Conservation (phyloP, 108 stramenopile genomes). For the Nitzschia sp. region DNA sequence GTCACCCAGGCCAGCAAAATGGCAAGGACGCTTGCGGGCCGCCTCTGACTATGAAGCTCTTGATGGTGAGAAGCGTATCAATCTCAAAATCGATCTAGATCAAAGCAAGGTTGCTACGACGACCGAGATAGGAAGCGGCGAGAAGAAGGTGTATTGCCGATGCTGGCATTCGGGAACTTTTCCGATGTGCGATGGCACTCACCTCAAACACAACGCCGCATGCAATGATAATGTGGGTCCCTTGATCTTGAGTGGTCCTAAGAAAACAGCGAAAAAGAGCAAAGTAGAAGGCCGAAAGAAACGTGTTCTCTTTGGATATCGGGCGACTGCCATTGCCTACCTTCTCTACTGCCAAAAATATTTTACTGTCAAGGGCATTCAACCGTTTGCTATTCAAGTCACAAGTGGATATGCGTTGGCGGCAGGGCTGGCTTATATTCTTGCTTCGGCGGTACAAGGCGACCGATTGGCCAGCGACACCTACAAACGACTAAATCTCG, state of each 20-base stretch:
- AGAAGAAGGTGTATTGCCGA: conserved; percentile 85
- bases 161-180: conserved; percentile 90
- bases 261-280: conserved; percentile 18
- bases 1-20: too few species aligned
- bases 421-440: conserved; percentile 47
- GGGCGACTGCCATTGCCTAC: conserved; percentile 17
- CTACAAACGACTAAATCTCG: conserved; percentile 65
- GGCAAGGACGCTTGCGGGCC: too few species aligned
- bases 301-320: conserved; percentile 47
- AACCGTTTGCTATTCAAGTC: conserved; percentile 19
- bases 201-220: conserved; percentile 82
- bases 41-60: conserved; percentile 1
- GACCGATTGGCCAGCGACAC: conserved; percentile 69
- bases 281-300: conserved; percentile 47
- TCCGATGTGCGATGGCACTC: conserved; percentile 84
- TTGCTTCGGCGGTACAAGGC: conserved; percentile 45
- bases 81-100: conserved; percentile 67
- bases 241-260: conserved; percentile 74
- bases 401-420: conserved; percentile 27
- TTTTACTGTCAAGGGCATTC: conserved; percentile 8
- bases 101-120: conserved; percentile 65
- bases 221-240: conserved; percentile 91
- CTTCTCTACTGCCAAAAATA: conserved; percentile 1
- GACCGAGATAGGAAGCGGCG: conserved; percentile 41
- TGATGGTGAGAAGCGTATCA: conserved; percentile 40